Evolutionary conservation across 768 basidiomycete species (phyloP), one percentile per base, ranked within the genome.

Genomic region (Mrakia gelida): DNA sequence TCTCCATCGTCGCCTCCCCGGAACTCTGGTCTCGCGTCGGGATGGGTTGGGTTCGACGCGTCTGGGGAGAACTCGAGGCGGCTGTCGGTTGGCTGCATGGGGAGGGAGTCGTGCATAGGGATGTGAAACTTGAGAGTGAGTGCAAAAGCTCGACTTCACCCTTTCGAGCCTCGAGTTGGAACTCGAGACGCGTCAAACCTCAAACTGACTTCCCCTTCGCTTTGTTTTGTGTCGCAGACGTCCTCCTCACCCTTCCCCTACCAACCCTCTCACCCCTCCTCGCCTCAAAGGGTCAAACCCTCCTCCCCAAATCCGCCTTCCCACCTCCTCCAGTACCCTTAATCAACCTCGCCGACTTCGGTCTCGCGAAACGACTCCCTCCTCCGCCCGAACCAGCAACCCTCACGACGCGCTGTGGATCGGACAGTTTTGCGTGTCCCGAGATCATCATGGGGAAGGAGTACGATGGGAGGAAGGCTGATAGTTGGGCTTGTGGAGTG

Each of bases 401-500:
- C 23, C 86, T 95, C 16, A 87, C 87, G 26, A 95, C 93, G 16
- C 88, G 93, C 0, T 96, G 94, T 84, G 93, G 94, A 9, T 91
- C 90, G 41, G 93, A 96, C 83, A 91, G 91, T 0, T 95, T 95
- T 84, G 92, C 93, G 9, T 92, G 93, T 11, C 91, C 91, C 0
- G 91, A 92, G 82, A 86, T 92, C 28, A 88, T 92, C 38, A 88
- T 89, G 81, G 87, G 86, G 43, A 86, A 86, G 70, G 86, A 87
- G 45, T 95, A 95, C 84, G 93, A 96, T 84, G 92, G 92, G 3
- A 87, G 92, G 21, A 88, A 90, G 82, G 94, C 92, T 73, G 94
- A 95, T 83, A 90, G 91, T 18, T 95, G 94, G 94, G 92, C 93
- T 15, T 90, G 91, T 81, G 93, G 93, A 0, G 91, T 94, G n/a